Conservation (phyloP, 2,329 filamentous ascomycete genomes). For the Penicillium sp. region DNA sequence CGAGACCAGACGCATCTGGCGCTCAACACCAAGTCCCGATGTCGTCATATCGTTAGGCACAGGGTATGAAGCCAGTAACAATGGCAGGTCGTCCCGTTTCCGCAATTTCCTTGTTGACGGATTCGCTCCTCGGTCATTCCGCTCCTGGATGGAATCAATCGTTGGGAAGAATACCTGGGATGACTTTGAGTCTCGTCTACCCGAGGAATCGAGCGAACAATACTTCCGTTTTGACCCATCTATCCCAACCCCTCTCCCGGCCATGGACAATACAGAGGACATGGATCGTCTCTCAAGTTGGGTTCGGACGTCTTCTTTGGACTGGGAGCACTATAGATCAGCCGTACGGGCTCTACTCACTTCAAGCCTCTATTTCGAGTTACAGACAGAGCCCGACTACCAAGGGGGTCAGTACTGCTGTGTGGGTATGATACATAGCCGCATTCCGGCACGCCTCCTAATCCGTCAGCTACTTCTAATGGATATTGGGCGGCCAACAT, state of each 20-base stretch:
- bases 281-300: constrained; percentile 17
- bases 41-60: constrained; percentile 23
- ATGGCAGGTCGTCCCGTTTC: constrained; percentile 13
- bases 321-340: constrained; percentile 1
- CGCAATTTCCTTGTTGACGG: constrained; percentile 23
- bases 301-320: constrained; percentile 1
- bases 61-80: constrained; percentile 5
- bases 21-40: constrained; percentile 11
- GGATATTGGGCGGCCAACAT: constrained; percentile 6
- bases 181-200: neutral
- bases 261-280: constrained; percentile 17
- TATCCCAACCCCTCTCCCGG: constrained; percentile 7
- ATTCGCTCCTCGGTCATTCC: neutral
- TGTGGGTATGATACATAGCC: constrained; percentile 19
- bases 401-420: constrained; percentile 19
- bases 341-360: constrained; percentile 12
- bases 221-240: constrained; percentile 18
- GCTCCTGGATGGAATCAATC: neutral
- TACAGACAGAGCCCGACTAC: constrained; percentile 20
- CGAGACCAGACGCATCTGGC: constrained; percentile 20
- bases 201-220: neutral
- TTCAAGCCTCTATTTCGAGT: constrained; percentile 18
- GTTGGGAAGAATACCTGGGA: neutral
- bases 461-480: constrained; percentile 13
- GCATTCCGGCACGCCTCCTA: constrained; percentile 8